Evolutionary conservation across 192 early-diverging fungal genomes (phyloP).

Genomic region (Coemansia sp.): DNA sequence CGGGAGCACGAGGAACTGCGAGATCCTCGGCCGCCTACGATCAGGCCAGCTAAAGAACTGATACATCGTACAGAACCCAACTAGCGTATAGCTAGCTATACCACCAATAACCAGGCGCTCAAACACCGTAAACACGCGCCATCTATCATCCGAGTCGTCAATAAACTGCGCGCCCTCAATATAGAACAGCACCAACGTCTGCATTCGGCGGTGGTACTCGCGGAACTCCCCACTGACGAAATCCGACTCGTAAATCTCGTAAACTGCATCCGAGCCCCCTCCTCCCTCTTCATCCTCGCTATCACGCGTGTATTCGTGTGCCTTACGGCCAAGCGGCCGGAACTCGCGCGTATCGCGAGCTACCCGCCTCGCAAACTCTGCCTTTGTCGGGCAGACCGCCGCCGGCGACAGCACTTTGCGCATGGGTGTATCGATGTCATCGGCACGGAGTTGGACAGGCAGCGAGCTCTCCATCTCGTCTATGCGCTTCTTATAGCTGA

Average conservation of each 20-base stretch:
- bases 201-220: slow-evolving; percentile 80
- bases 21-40: slow-evolving; percentile 80
- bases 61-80: slow-evolving; percentile 87
- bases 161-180: slow-evolving; percentile 92
- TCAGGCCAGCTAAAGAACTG: slow-evolving; percentile 86
- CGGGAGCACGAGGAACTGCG: slow-evolving; percentile 94
- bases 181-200: slow-evolving; percentile 79
- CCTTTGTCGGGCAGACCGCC: slow-evolving; percentile 61
- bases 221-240: slow-evolving; percentile 71
- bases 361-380: slow-evolving; percentile 68
- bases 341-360: slow-evolving; percentile 65
- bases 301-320: slow-evolving; percentile 65
- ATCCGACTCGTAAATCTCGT: slow-evolving; percentile 72
- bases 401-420: slow-evolving; percentile 60
- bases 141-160: slow-evolving; percentile 80
- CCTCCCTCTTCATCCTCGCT: slow-evolving; percentile 23
- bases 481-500: slow-evolving; percentile 67
- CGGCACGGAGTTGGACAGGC: slow-evolving; percentile 53
- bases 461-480: slow-evolving; percentile 50
- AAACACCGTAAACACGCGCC: slow-evolving; percentile 75
- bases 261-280: slow-evolving; percentile 18
- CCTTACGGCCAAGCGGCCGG: slow-evolving; percentile 76
- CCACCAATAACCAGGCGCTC: slow-evolving; percentile 56
- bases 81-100: slow-evolving; percentile 64
- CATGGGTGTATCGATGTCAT: slow-evolving; percentile 66